phyloP scores from a whole-genome alignment of 2,329 filamentous ascomycete species.

The Tetracladium maxilliforme region DNA sequence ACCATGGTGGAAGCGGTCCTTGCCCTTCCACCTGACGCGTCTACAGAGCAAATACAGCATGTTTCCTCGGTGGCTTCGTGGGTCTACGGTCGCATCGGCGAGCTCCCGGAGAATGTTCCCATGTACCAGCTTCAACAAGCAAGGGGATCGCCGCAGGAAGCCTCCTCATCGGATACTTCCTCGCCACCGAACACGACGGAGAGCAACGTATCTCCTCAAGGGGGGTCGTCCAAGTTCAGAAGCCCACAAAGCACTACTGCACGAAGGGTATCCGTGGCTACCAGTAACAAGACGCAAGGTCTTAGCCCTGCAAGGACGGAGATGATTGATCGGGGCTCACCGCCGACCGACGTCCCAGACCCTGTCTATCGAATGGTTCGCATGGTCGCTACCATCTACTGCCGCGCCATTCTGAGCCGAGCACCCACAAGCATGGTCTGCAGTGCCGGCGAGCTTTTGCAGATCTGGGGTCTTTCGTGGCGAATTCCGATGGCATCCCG shows the following conservation, averaged over 20 bases:
- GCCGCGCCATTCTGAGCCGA: slow-evolving; percentile 25
- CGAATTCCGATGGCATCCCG: slow-evolving; percentile 27
- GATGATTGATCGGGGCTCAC: too few relatives aligned
- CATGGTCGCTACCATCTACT: slow-evolving; percentile 30
- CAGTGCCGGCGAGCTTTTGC: slow-evolving; percentile 20
- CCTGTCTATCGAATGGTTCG: slow-evolving; percentile 26
- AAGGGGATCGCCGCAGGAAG: background rate
- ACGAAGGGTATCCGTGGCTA: too few relatives aligned
- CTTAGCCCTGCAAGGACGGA: too few relatives aligned
- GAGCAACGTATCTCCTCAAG: too few relatives aligned
- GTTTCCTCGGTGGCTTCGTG: slow-evolving; percentile 22
- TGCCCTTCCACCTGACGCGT: slow-evolving; percentile 18
- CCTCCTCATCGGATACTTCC: too few relatives aligned
- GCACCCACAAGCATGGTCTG: slow-evolving; percentile 25
- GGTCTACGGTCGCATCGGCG: slow-evolving; percentile 21
- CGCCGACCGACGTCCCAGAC: slow-evolving; percentile 1
- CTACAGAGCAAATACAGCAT: slow-evolving; percentile 19
- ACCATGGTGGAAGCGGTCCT: slow-evolving; percentile 27
- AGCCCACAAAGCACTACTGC: too few relatives aligned
- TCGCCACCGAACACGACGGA: too few relatives aligned
- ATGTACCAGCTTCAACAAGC: background rate
- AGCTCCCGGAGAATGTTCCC: slow-evolving; percentile 10
- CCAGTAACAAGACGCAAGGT: background rate
- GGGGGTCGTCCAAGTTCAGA: too few relatives aligned
- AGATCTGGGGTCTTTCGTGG: slow-evolving; percentile 32